Percentiles rank a stretch among this genome's conserved stretches.
Evolutionary conservation across 257 asterid genomes (phyloP).

Genomic region (Handroanthus guayacan): DNA sequence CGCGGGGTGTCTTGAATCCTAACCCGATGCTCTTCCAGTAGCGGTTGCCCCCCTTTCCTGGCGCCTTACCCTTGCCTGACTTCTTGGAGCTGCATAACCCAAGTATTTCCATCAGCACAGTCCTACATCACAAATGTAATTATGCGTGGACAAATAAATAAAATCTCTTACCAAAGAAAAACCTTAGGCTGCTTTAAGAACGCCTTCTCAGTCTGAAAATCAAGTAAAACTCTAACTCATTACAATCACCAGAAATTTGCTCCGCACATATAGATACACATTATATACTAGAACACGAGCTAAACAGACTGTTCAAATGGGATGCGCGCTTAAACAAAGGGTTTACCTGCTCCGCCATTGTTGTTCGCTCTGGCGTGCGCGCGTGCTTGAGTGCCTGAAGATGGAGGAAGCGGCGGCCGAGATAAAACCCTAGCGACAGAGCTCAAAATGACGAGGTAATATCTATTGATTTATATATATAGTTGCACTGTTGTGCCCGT

Average conservation of each 20-base stretch:
- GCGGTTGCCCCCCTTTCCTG: slow-evolving; percentile 75
- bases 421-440: slow-evolving; percentile 36
- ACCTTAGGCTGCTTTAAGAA: slow-evolving; percentile 81
- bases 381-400: not conserved
- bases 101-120: not conserved
- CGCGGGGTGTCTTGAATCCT: slow-evolving; percentile 75
- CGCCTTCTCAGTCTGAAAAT: slow-evolving; percentile 73
- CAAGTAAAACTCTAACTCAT: not conserved
- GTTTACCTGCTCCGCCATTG: slow-evolving; percentile 69
- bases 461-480: not conserved
- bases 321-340: not conserved
- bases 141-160: not conserved
- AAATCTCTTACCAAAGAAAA: slow-evolving; percentile 53
- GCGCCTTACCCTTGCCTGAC: slow-evolving; percentile 65
- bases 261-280: not conserved
- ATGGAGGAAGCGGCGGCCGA: not conserved
- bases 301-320: not conserved
- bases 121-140: not conserved
- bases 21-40: slow-evolving; percentile 63
- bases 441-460: no score
- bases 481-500: not conserved
- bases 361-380: slow-evolving; percentile 17
- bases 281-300: not conserved
- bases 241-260: not conserved
- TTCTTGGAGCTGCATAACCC: slow-evolving; percentile 59